These are phyloP conservation scores for Ustilago xerochloae DNA, from an alignment of 1,284 basidiomycete species.

Conservation along the genomic window DNA sequence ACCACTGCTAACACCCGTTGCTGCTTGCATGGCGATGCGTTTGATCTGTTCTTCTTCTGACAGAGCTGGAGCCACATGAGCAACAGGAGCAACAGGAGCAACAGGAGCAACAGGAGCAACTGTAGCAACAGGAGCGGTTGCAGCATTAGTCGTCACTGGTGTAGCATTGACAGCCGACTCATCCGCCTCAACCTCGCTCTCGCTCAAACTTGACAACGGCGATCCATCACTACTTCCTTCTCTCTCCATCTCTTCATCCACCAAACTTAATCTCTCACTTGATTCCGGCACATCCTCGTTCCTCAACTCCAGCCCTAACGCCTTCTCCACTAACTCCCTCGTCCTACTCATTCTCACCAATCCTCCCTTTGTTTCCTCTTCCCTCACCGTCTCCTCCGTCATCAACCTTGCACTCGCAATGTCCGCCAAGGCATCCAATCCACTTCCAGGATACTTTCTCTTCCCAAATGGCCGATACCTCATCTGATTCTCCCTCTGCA, in stretches of 20 bases:
- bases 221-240: constrained; percentile 5
- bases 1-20: constrained; percentile 22
- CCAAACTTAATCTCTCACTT: constrained; percentile 25
- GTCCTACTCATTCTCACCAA: constrained; percentile 31
- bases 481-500: constrained; percentile 4
- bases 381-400: constrained; percentile 9
- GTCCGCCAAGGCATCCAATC: constrained; percentile 44
- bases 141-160: no score
- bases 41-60: constrained; percentile 39
- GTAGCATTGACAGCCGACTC: no score
- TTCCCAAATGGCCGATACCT: constrained; percentile 41
- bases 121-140: neutral
- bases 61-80: neutral
- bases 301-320: constrained; percentile 32
- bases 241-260: constrained; percentile 1
- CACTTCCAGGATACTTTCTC: constrained; percentile 29
- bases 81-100: neutral
- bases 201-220: constrained; percentile 36
- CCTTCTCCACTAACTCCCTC: constrained; percentile 36
- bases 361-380: constrained; percentile 1
- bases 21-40: constrained; percentile 28
- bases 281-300: constrained; percentile 50
- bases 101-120: neutral
- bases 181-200: constrained; percentile 15
- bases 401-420: constrained; percentile 34